Evolutionary conservation across 192 early-diverging fungal species (phyloP).

Genomic region (Diversispora epigaea): DNA sequence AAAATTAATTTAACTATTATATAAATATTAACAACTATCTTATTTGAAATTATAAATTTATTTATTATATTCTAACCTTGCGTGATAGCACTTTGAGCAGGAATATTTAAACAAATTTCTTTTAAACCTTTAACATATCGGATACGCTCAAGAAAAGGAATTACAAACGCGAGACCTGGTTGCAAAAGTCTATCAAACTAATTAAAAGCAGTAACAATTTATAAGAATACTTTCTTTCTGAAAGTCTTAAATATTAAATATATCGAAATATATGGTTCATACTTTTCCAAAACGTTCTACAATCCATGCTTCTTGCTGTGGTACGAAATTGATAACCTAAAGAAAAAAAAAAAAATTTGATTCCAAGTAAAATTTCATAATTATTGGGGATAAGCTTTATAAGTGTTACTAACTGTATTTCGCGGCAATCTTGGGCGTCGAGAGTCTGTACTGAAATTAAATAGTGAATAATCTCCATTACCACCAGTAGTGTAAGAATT

Average conservation of each 20-base stretch:
- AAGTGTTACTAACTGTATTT: background rate
- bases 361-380: background rate
- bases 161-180: constrained; percentile 86
- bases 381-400: background rate
- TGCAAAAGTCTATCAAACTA: constrained; percentile 79
- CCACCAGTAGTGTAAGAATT: background rate
- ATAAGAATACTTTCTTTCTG: background rate
- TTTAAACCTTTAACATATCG: constrained; percentile 93
- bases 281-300: constrained; percentile 90
- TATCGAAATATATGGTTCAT: background rate
- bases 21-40: background rate
- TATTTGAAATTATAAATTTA: background rate
- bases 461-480: background rate
- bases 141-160: constrained; percentile 87
- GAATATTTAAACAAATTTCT: constrained; percentile 92
- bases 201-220: background rate
- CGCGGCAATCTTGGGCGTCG: constrained; percentile 19
- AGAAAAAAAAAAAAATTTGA: background rate
- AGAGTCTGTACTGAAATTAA: background rate
- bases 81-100: constrained; percentile 86
- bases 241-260: background rate
- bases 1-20: background rate
- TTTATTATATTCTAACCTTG: constrained; percentile 54
- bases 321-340: constrained; percentile 91
- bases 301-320: constrained; percentile 97